These are phyloP conservation scores for Clathrospora elynae DNA, from an alignment of 2,329 filamentous ascomycete species.

Conservation along the genomic window DNA sequence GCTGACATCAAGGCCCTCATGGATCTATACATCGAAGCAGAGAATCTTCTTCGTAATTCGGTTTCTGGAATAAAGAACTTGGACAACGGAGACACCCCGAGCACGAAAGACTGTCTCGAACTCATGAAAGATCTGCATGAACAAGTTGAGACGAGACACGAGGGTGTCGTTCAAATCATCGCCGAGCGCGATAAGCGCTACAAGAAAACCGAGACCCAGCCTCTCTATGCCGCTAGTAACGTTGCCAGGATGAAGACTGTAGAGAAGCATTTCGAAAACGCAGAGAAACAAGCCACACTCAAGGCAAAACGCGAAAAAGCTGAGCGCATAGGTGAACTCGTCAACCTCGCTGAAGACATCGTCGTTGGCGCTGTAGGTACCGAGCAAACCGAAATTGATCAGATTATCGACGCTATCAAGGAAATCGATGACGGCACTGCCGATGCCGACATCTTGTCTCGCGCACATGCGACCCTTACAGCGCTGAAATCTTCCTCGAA, in stretches of 20 bases:
- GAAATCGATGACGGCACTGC: conserved; percentile 44
- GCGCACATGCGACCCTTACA: conserved; percentile 34
- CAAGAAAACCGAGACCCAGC: conserved; percentile 60
- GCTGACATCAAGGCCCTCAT: conserved; percentile 57
- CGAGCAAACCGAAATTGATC: conserved; percentile 58
- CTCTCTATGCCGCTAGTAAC: conserved; percentile 58
- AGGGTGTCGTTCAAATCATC: conserved; percentile 56
- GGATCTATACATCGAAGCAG: conserved; percentile 51
- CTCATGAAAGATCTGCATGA: conserved; percentile 51
- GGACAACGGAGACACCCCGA: conserved; percentile 20
- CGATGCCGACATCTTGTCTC: conserved; percentile 27
- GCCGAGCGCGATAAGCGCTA: conserved; percentile 60
- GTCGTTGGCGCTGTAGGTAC: conserved; percentile 57
- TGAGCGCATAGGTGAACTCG: conserved; percentile 56
- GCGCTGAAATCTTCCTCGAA: conserved; percentile 49
- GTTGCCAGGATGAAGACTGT: conserved; percentile 57
- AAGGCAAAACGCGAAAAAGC: conserved; percentile 57
- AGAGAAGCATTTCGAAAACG: conserved; percentile 52
- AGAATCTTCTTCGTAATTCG: conserved; percentile 31
- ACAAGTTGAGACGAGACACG: conserved; percentile 57
- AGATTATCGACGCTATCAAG: conserved; percentile 52
- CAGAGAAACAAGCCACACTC: conserved; percentile 57
- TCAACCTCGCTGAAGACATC: conserved; percentile 58
- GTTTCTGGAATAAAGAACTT: conserved; percentile 33
- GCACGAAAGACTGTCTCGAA: conserved; percentile 38